Conservation (phyloP, 768 basidiomycete genomes). For the Mycena albidolilacea region DNA sequence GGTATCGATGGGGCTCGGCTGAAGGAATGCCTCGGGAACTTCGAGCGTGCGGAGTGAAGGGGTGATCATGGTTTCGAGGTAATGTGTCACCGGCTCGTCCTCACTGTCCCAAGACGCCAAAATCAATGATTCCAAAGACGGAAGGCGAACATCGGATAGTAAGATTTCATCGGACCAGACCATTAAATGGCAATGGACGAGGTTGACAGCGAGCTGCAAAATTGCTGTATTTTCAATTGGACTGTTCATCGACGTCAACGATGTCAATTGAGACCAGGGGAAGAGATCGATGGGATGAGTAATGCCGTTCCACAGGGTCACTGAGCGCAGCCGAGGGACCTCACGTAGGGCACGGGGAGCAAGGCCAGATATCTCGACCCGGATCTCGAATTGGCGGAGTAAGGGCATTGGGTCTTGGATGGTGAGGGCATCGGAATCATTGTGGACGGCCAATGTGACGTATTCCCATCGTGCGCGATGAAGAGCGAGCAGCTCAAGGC, state of each 20-base stretch:
- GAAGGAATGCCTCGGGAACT: not conserved
- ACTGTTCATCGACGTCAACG: not conserved
- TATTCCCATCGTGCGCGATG: slow-evolving; percentile 23
- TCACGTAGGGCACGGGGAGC: too few relatives aligned
- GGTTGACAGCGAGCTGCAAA: not conserved
- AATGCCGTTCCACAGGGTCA: not conserved
- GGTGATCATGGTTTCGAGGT: not conserved
- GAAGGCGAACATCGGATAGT: not conserved
- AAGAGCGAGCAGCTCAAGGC: not conserved
- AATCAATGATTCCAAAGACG: slow-evolving; percentile 8
- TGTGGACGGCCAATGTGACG: not conserved
- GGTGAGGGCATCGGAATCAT: too few relatives aligned
- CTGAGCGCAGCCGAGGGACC: not conserved
- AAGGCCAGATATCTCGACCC: not conserved
- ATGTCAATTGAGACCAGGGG: slow-evolving; percentile 25
- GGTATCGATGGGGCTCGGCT: not conserved
- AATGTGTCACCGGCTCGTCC: not conserved
- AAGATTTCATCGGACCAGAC: not conserved
- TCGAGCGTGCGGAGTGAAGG: slow-evolving; percentile 10
- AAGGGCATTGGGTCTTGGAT: not conserved
- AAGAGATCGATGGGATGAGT: not conserved
- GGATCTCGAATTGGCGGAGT: not conserved
- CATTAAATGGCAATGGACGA: not conserved
- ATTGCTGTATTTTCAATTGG: not conserved
- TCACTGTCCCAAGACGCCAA: not conserved